phyloP scores from a whole-genome alignment of 192 early-diverging fungal genomes.

The Backusella mclennaniae region DNA sequence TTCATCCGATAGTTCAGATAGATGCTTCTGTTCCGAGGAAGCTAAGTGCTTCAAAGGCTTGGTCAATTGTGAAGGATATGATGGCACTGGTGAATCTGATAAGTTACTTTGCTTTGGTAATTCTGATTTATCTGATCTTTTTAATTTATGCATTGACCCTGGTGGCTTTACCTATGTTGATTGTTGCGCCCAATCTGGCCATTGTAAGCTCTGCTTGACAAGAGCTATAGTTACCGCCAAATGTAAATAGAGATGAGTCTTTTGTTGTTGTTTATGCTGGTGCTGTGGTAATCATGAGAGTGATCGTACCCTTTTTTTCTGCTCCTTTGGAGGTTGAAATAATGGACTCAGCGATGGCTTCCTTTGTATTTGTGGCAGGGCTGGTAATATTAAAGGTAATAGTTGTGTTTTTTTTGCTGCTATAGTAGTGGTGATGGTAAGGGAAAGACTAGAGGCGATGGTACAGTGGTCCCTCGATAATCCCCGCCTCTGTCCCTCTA shows the following conservation, averaged over 20 bases:
- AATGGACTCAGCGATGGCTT: not conserved
- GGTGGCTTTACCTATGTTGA: not conserved
- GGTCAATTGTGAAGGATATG: too few species aligned
- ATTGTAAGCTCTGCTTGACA: not conserved
- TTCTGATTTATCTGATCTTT: not conserved
- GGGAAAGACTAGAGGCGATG: too few species aligned
- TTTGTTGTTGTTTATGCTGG: not conserved
- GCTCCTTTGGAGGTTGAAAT: not conserved
- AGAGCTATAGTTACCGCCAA: not conserved
- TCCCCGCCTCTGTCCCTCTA: too few species aligned
- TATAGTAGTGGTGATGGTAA: not conserved
- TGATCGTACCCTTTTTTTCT: not conserved
- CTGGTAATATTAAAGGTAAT: not conserved
- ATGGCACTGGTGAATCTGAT: not conserved
- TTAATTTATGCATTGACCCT: not conserved
- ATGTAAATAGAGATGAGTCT: not conserved
- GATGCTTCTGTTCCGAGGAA: not conserved
- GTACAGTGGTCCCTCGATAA: too few species aligned
- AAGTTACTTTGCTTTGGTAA: not conserved
- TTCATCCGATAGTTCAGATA: not conserved
- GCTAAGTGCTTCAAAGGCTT: not conserved
- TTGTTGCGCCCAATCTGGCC: not conserved
- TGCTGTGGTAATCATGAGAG: not conserved
- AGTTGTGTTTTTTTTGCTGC: not conserved
- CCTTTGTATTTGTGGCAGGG: not conserved